phyloP scores from a whole-genome alignment of 2,329 filamentous ascomycete species.

The Sarocladiaceae sp. region DNA sequence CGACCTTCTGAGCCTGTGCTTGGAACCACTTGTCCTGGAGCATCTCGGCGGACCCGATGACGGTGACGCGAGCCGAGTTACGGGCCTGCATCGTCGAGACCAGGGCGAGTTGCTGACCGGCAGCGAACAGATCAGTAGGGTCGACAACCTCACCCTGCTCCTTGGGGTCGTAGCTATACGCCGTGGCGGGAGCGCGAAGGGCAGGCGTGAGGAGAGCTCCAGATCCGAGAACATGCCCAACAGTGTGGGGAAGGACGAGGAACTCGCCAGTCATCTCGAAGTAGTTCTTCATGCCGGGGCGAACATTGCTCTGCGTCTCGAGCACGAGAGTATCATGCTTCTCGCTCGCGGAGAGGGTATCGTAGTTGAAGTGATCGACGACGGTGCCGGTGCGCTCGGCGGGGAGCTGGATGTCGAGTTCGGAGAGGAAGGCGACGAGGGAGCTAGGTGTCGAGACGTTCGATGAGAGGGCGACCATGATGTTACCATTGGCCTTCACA shows the following conservation, averaged over 20 bases:
- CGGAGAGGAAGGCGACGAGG: slow-evolving; percentile 73
- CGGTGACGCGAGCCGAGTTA: slow-evolving; percentile 85
- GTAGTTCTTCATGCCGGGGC: slow-evolving; percentile 69
- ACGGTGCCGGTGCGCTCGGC: slow-evolving; percentile 79
- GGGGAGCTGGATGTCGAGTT: slow-evolving; percentile 87
- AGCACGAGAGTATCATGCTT: slow-evolving; percentile 86
- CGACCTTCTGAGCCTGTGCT: slow-evolving; percentile 65
- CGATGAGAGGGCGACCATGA: slow-evolving; percentile 80
- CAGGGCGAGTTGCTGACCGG: slow-evolving; percentile 77
- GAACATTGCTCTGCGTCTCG: slow-evolving; percentile 60
- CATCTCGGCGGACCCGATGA: slow-evolving; percentile 83
- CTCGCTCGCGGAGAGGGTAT: slow-evolving; percentile 69
- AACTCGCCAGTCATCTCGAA: slow-evolving; percentile 56
- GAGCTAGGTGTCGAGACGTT: slow-evolving; percentile 65
- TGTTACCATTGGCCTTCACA: slow-evolving; percentile 85
- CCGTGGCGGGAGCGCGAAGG: slow-evolving; percentile 74
- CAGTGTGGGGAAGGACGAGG: slow-evolving; percentile 75
- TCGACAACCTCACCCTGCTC: slow-evolving; percentile 65
- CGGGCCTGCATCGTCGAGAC: slow-evolving; percentile 86
- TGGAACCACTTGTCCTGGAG: slow-evolving; percentile 87
- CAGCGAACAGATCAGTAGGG: slow-evolving; percentile 76
- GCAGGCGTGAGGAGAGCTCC: slow-evolving; percentile 76
- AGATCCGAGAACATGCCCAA: slow-evolving; percentile 78
- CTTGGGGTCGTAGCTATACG: slow-evolving; percentile 93
- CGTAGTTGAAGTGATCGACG: slow-evolving; percentile 95